Conservation (phyloP, 2,329 filamentous ascomycete genomes). For the Epichloe coenophiala region DNA sequence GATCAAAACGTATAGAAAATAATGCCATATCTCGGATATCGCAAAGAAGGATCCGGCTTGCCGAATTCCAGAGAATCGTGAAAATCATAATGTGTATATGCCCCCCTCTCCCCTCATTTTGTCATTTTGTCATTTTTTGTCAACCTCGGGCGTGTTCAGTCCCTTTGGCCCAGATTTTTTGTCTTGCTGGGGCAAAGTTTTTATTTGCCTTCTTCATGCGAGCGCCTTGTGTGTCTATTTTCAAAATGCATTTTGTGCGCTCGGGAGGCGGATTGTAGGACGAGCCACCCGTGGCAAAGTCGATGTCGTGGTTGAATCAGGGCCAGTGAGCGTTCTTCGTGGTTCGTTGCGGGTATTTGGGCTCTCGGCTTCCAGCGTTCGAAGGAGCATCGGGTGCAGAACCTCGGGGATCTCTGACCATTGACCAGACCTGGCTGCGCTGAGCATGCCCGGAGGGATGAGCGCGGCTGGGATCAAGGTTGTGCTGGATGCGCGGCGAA, state of each 20-base stretch:
- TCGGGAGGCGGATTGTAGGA: slow-evolving; percentile 5
- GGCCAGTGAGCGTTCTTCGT: neutral
- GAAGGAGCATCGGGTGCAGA: slow-evolving; percentile 38
- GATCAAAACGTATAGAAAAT: neutral
- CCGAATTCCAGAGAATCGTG: neutral
- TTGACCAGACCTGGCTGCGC: slow-evolving; percentile 39
- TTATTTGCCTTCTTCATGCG: too few relatives aligned
- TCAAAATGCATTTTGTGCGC: slow-evolving; percentile 5
- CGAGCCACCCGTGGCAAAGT: neutral
- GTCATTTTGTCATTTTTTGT: too few relatives aligned
- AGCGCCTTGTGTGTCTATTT: neutral
- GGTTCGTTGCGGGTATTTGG: slow-evolving; percentile 3
- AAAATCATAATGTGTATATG: slow-evolving; percentile 2
- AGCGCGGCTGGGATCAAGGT: slow-evolving; percentile 20
- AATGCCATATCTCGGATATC: neutral
- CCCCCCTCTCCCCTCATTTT: too few relatives aligned
- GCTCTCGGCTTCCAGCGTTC: slow-evolving; percentile 28
- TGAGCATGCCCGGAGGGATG: slow-evolving; percentile 38
- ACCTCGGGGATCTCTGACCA: slow-evolving; percentile 46
- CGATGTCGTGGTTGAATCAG: neutral
- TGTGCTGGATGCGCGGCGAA: slow-evolving; percentile 15
- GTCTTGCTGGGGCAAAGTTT: neutral
- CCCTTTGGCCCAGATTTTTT: too few relatives aligned
- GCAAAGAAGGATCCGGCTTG: neutral
- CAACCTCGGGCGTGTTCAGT: too few relatives aligned